A percentile compares a stretch with the other conserved stretches of the same genome.
These are phyloP conservation scores for Cladophialophora immunda DNA, from an alignment of 2,329 filamentous ascomycete species.

Conservation along the genomic window DNA sequence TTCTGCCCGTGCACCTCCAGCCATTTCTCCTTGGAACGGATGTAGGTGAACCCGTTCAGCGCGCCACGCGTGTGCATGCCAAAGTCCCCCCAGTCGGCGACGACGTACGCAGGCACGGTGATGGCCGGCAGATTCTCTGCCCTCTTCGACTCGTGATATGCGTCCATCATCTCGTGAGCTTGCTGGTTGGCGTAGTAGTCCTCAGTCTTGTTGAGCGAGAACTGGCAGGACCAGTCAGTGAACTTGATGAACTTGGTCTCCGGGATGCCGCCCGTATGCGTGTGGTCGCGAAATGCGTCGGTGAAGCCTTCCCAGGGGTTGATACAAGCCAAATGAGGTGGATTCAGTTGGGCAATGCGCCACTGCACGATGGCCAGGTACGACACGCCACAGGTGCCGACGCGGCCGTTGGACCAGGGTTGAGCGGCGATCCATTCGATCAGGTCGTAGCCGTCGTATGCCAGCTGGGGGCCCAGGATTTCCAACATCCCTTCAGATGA, in stretches of 20 bases:
- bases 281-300: slow-evolving; percentile 66
- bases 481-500: slow-evolving; percentile 45
- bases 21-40: slow-evolving; percentile 23
- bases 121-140: slow-evolving; percentile 9
- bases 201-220: slow-evolving; percentile 13
- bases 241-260: slow-evolving; percentile 65
- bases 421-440: slow-evolving; percentile 60
- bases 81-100: slow-evolving; percentile 23
- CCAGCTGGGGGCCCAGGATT: slow-evolving; percentile 53
- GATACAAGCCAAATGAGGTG: slow-evolving; percentile 61
- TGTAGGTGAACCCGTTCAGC: too few species aligned
- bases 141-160: too few species aligned
- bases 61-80: slow-evolving; percentile 22
- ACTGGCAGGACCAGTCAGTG: slow-evolving; percentile 49
- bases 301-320: slow-evolving; percentile 66
- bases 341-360: slow-evolving; percentile 62
- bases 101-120: slow-evolving; percentile 18
- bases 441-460: slow-evolving; percentile 54
- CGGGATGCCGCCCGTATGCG: slow-evolving; percentile 68
- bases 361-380: slow-evolving; percentile 65
- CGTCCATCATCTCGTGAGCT: slow-evolving; percentile 6
- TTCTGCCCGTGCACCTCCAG: slow-evolving; percentile 24
- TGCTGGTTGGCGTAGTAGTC: slow-evolving; percentile 13
- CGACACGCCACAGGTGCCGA: slow-evolving; percentile 60
- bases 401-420: slow-evolving; percentile 60